A percentile compares a stretch with the other conserved stretches of the same genome.
Evolutionary conservation across 345 rosid genomes (phyloP).

Genomic region (Stellera chamaejasme): DNA sequence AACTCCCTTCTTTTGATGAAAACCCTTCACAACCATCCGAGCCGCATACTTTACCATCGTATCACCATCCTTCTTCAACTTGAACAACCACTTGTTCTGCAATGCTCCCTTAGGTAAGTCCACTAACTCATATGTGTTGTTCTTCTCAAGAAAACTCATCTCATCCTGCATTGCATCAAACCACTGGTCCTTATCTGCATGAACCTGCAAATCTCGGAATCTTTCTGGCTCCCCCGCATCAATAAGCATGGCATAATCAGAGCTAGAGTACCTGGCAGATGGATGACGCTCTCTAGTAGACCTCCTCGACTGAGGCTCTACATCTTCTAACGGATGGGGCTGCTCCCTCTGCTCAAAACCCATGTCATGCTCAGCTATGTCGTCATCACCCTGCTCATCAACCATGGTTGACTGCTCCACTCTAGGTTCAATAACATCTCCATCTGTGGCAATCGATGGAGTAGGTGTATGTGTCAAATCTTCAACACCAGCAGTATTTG

Average conservation of each 20-base stretch:
- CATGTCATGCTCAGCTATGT: background rate
- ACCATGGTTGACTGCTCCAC: background rate
- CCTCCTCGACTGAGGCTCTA: background rate
- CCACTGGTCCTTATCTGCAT: background rate
- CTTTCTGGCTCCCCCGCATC: background rate
- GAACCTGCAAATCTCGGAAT: background rate
- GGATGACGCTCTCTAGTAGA: background rate
- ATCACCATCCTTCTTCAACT: background rate
- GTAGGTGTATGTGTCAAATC: too few species aligned
- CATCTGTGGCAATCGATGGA: background rate
- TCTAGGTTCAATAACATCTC: background rate
- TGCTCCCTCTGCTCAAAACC: too few species aligned
- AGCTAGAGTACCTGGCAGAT: background rate
- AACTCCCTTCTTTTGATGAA: background rate
- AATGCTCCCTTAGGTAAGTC: background rate
- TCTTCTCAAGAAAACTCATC: background rate
- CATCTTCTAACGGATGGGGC: background rate
- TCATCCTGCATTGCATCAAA: background rate
- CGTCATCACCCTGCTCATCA: background rate
- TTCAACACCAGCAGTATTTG: too few species aligned
- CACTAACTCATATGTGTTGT: background rate
- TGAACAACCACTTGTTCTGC: background rate
- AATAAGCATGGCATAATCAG: background rate
- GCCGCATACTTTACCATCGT: background rate
- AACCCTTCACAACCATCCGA: conserved; percentile 1